Evolutionary conservation across 1,284 basidiomycete genomes (phyloP).

Genomic region (Cryptococcus floricola): DNA sequence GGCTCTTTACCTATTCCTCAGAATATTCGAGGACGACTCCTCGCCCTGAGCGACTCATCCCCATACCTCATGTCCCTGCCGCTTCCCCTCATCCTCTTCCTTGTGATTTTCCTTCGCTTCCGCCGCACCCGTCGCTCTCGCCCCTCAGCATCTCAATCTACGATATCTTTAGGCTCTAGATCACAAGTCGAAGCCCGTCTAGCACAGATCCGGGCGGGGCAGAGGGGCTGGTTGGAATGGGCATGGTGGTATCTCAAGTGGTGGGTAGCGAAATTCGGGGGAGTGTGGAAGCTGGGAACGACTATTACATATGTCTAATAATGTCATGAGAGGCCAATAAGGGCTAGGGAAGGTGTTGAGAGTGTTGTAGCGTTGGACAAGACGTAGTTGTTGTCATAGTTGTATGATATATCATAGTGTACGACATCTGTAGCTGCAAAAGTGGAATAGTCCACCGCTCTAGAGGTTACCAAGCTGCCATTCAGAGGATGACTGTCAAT

Average conservation of each 20-base stretch:
- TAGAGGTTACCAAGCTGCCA: no score
- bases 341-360: no score
- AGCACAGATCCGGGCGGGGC: slow-evolving; percentile 7
- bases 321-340: background rate
- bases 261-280: slow-evolving; percentile 39
- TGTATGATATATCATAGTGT: no score
- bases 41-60: background rate
- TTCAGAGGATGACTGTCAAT: no score
- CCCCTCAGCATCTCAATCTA: background rate
- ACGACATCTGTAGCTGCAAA: no score
- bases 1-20: background rate
- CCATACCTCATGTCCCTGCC: slow-evolving; percentile 8
- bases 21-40: background rate
- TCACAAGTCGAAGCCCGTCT: slow-evolving; percentile 10
- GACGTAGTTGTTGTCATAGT: no score
- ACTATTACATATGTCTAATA: slow-evolving; percentile 43
- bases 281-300: slow-evolving; percentile 44
- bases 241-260: slow-evolving; percentile 31
- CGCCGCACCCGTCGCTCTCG: background rate
- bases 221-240: slow-evolving; percentile 26
- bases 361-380: no score
- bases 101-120: slow-evolving; percentile 1
- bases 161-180: background rate
- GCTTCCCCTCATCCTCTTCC: slow-evolving; percentile 12
- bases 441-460: no score